Percentiles rank a stretch among this genome's conserved stretches.
phyloP scores from a whole-genome alignment of 441 rosid genomes.

The Pelargonium hybrid region DNA sequence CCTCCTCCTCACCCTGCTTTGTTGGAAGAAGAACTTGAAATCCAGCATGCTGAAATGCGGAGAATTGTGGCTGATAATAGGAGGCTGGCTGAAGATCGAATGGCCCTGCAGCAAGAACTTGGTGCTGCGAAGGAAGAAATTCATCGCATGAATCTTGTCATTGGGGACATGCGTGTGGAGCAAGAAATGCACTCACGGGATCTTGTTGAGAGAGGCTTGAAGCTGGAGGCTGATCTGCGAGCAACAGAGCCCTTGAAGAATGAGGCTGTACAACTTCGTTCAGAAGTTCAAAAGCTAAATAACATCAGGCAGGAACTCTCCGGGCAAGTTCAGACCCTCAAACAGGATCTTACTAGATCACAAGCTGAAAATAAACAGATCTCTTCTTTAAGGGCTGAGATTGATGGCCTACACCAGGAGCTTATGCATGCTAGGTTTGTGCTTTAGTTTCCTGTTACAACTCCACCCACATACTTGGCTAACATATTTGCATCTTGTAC shows the following conservation, averaged over 20 bases:
- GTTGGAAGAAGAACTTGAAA: conserved; percentile 81
- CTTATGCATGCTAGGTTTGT: conserved; percentile 81
- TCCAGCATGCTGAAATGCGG: conserved; percentile 66
- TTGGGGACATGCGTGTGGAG: conserved; percentile 56
- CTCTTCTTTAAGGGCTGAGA: conserved; percentile 50
- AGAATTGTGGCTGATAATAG: conserved; percentile 69
- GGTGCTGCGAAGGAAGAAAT: conserved; percentile 78
- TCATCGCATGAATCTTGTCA: conserved; percentile 59
- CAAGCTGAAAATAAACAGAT: conserved; percentile 78
- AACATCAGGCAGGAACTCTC: conserved; percentile 56
- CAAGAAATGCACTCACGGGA: conserved; percentile 60
- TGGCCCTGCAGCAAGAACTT: conserved; percentile 65
- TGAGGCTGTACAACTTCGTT: conserved; percentile 53
- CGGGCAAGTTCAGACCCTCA: conserved; percentile 61
- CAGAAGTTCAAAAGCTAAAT: conserved; percentile 67
- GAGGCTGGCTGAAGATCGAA: conserved; percentile 62
- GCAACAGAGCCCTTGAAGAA: conserved; percentile 72
- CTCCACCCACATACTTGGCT: background rate
- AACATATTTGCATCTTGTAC: background rate
- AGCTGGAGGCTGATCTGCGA: conserved; percentile 78
- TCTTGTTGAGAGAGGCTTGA: conserved; percentile 71
- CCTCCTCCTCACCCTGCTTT: conserved; percentile 61
- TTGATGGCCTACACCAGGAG: conserved; percentile 76
- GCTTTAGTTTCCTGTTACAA: conserved; percentile 5
- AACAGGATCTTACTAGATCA: conserved; percentile 53